A percentile compares a stretch with the other conserved stretches of the same genome.
phyloP scores from a whole-genome alignment of 306 rosid species.

The Sophora flavescens region DNA sequence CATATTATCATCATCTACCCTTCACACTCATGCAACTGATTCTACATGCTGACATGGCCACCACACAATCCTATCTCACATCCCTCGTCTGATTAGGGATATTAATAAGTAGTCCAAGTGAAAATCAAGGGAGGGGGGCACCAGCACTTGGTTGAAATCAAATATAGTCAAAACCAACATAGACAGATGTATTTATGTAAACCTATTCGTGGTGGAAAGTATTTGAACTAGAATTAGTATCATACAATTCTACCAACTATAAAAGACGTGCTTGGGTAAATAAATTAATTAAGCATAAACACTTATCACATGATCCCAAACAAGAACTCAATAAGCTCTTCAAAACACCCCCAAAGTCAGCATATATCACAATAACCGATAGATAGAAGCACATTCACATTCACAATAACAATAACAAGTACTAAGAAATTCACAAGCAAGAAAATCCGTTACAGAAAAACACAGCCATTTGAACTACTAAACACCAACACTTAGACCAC shows the following conservation, averaged over 20 bases:
- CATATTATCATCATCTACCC: no score
- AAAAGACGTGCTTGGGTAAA: no score
- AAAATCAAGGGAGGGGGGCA: not conserved
- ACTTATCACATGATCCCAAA: no score
- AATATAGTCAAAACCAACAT: slow-evolving; percentile 15
- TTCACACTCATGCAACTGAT: no score
- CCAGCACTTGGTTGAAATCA: not conserved
- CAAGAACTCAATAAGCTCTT: no score
- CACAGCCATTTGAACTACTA: not conserved
- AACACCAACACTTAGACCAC: not conserved
- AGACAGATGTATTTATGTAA: not conserved
- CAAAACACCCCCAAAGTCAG: not conserved
- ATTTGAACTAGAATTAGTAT: not conserved
- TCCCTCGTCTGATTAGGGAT: no score
- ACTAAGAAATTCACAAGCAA: slow-evolving; percentile 11
- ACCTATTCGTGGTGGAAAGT: not conserved
- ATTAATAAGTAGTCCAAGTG: not conserved
- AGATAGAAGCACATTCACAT: no score
- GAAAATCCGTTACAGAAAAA: not conserved
- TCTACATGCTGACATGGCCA: no score
- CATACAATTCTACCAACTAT: slow-evolving; percentile 8
- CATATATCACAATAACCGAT: no score
- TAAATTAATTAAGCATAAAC: no score
- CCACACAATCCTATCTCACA: no score
- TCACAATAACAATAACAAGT: not conserved